phyloP scores from a whole-genome alignment of 148 eudicot species.

The Chenopodium quinoa region DNA sequence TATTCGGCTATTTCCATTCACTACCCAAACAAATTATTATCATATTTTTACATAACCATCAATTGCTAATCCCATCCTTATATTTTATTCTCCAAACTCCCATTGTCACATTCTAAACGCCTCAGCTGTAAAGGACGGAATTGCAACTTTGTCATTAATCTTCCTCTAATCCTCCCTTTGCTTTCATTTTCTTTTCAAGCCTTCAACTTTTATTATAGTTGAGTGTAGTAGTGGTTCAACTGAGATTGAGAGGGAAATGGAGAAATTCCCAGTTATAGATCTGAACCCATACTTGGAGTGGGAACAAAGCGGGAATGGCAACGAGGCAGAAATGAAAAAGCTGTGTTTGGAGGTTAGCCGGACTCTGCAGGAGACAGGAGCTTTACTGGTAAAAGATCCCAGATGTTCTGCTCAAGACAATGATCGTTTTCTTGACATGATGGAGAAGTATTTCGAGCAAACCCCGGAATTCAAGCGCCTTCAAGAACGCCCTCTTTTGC shows the following conservation, averaged over 20 bases:
- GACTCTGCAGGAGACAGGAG: slow-evolving; percentile 81
- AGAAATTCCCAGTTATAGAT: slow-evolving; percentile 78
- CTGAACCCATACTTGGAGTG: slow-evolving; percentile 48
- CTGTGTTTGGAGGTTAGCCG: slow-evolving; percentile 71
- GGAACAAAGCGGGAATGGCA: neutral
- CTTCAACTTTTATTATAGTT: too few species aligned
- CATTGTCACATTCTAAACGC: too few species aligned
- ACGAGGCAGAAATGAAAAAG: slow-evolving; percentile 24
- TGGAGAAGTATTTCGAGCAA: slow-evolving; percentile 76
- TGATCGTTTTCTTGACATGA: slow-evolving; percentile 88
- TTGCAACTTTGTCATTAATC: too few species aligned
- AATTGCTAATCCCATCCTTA: too few species aligned
- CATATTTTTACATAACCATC: too few species aligned
- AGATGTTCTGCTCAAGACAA: slow-evolving; percentile 73
- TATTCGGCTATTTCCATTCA: too few species aligned
- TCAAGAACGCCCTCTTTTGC: slow-evolving; percentile 86
- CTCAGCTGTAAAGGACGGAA: too few species aligned
- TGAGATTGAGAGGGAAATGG: slow-evolving; percentile 35
- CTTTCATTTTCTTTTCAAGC: too few species aligned
- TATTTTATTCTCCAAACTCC: too few species aligned
- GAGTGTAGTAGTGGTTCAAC: too few species aligned
- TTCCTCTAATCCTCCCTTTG: too few species aligned
- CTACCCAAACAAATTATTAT: too few species aligned
- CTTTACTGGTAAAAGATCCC: slow-evolving; percentile 76
- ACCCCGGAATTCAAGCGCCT: slow-evolving; percentile 61